Evolutionary conservation across 495 filamentous ascomycete genomes (phyloP), one percentile per base, ranked within the genome.

Genomic region (Penicillium coprophilum): DNA sequence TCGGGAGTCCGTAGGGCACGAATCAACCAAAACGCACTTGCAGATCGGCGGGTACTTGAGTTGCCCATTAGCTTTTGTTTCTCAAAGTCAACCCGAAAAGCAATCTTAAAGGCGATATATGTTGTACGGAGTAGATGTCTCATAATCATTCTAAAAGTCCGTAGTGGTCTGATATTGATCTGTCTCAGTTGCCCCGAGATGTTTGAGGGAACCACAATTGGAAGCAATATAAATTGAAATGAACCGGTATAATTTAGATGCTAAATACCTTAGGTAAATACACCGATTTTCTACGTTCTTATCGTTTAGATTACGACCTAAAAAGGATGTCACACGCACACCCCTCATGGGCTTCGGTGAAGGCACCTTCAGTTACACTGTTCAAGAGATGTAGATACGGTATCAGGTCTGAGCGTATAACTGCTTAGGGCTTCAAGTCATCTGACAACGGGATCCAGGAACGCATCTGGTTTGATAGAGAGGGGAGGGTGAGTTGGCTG

Each of bases 401-500:
- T 44, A 19, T 34, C 55, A 32, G 64, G 64, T 46, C 64, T 61
- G 55, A 66, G 64, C 64, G 64, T 57, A 20, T 46, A 34, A 17
- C 17, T 28, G 27, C 15, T 30, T 1, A 20, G 34, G 32, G 32
- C 13, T 28, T 24, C 4, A 51, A 28, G 23, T 53, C 63, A 50
- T 58, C 54, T 62, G 61, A 61, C 58, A 43, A 27, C 41, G 65
- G 63, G 60, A 57, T 56, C 15, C 54, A 71, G 68, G 68, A 70
- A 67, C 68, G 55, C 56, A 55, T 61, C 63, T 73, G 70, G 70
- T 58, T 62, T 46, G 44, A 31, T 38, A 36, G 27, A 30, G 30
- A 17, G 13, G 44, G 24, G 44, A 13, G 21, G 43, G 19, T 49
- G 46, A 49, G 46, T 39, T 47, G n/a, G n/a, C 48, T 50, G 12